Conservation (phyloP, 768 basidiomycete species). For the Xerocomellus amylosporus region DNA sequence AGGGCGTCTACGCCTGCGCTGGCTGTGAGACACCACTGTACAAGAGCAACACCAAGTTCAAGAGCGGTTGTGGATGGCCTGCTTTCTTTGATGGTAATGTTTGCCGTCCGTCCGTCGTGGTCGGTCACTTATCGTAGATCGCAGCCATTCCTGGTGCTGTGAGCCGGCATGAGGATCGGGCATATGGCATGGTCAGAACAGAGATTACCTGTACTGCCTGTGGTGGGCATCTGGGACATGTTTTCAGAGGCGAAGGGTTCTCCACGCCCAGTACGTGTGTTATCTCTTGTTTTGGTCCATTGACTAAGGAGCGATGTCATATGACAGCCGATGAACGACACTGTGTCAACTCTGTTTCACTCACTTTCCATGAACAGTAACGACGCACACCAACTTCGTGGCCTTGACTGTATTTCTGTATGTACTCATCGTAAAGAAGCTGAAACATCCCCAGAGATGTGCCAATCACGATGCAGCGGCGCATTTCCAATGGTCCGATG, state of each 20-base stretch:
- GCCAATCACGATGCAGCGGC: not conserved
- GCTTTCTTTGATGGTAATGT: constrained; percentile 86
- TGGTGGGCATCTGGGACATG: constrained; percentile 91
- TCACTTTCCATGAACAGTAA: constrained; percentile 60
- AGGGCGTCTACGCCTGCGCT: constrained; percentile 75
- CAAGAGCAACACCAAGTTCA: constrained; percentile 86
- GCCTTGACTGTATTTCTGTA: not conserved
- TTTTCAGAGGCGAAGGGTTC: constrained; percentile 92
- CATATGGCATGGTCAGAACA: constrained; percentile 65
- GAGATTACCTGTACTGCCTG: constrained; percentile 91
- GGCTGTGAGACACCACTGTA: constrained; percentile 83
- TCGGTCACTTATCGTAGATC: not conserved
- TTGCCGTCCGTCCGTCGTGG: not conserved
- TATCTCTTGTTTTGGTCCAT: not conserved
- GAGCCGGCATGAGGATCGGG: constrained; percentile 65
- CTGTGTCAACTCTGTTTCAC: constrained; percentile 86
- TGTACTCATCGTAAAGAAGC: not conserved
- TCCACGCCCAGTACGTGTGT: constrained; percentile 62
- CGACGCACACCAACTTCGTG: not conserved
- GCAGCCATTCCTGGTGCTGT: constrained; percentile 89
- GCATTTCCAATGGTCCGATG: not conserved
- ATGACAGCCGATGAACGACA: constrained; percentile 76
- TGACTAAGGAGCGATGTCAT: constrained; percentile 3
- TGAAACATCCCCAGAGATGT: no score
- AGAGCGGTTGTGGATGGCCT: constrained; percentile 96